These are phyloP conservation scores for Hypoxylon lenormandii DNA, from an alignment of 495 filamentous ascomycete genomes.

Conservation along the genomic window DNA sequence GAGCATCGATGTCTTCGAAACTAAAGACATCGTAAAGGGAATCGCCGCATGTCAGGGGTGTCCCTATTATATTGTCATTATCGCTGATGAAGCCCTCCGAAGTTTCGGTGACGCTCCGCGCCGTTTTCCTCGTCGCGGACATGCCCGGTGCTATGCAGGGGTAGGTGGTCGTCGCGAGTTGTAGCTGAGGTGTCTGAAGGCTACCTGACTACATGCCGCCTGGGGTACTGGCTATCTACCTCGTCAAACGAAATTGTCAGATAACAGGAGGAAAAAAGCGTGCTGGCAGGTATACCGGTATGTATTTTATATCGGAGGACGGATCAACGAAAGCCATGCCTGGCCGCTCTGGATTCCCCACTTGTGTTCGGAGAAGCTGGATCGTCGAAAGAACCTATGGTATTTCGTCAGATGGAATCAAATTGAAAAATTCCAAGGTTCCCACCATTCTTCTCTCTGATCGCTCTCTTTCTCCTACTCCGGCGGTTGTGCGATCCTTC, in stretches of 20 bases:
- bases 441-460: background rate
- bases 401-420: background rate
- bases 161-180: background rate
- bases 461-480: background rate
- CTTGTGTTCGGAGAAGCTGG: background rate
- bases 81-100: constrained; percentile 22
- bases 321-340: background rate
- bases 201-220: background rate
- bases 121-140: background rate
- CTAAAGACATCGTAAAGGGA: constrained; percentile 27
- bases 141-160: background rate
- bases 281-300: background rate
- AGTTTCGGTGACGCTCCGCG: background rate
- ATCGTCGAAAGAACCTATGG: background rate
- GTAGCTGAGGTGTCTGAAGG: background rate
- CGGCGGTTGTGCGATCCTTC: background rate
- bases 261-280: background rate
- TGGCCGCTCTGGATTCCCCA: too few relatives aligned
- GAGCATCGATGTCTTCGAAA: constrained; percentile 21
- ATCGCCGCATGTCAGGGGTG: constrained; percentile 12
- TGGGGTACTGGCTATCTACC: background rate
- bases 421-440: background rate
- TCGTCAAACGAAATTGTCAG: background rate
- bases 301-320: background rate
- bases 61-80: constrained; percentile 14